Percentiles rank a stretch among this genome's conserved stretches.
phyloP scores from a whole-genome alignment of 331 rosid species.

The Malus hybrid region DNA sequence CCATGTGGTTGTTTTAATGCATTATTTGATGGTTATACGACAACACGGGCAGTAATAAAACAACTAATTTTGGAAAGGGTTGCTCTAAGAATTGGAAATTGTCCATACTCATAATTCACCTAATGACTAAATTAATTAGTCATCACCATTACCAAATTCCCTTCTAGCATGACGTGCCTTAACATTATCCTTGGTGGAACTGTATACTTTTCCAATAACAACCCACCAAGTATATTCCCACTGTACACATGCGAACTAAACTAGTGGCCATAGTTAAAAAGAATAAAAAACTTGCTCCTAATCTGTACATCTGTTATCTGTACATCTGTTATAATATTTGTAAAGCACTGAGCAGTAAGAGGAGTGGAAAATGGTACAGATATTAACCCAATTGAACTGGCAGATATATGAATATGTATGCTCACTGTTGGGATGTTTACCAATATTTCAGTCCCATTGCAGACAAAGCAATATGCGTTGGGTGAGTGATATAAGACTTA shows the following conservation, averaged over 20 bases:
- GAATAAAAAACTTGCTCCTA: not conserved
- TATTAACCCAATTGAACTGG: not conserved
- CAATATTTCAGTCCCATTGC: not conserved
- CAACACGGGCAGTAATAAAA: too few species aligned
- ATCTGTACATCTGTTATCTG: too few species aligned
- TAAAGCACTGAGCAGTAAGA: not conserved
- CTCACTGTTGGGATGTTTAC: not conserved
- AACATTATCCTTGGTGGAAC: not conserved
- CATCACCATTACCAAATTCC: not conserved
- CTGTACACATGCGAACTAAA: not conserved
- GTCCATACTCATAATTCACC: not conserved
- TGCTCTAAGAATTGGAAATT: not conserved
- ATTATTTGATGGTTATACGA: too few species aligned
- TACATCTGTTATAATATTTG: not conserved
- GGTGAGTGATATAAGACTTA: not conserved
- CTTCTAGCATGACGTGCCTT: not conserved
- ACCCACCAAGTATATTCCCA: not conserved
- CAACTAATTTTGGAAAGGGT: too few species aligned
- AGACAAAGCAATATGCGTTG: not conserved
- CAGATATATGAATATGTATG: not conserved
- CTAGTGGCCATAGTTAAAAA: not conserved
- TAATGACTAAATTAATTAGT: not conserved
- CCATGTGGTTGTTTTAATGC: too few species aligned
- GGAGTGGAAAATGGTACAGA: not conserved
- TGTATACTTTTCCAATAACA: not conserved